These are phyloP conservation scores for Monosporascus sp. DNA, from an alignment of 2,329 filamentous ascomycete species.

Conservation along the genomic window DNA sequence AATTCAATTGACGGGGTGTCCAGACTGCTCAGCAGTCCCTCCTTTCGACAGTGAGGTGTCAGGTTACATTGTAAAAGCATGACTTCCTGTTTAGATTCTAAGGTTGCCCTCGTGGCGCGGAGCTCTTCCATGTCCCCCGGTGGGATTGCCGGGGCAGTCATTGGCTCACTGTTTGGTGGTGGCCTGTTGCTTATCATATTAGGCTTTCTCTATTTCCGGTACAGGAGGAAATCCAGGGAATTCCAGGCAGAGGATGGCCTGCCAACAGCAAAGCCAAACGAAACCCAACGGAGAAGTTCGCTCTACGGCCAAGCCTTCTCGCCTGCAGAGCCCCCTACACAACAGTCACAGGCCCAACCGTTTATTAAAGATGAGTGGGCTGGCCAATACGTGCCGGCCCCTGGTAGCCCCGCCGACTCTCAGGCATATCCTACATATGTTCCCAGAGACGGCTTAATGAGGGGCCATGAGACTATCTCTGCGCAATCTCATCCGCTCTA, in stretches of 20 bases:
- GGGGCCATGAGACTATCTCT: slow-evolving; percentile 12
- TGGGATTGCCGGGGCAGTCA: slow-evolving; percentile 26
- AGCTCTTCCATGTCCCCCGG: slow-evolving; percentile 20
- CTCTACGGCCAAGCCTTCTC: slow-evolving; percentile 13
- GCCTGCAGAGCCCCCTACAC: slow-evolving; percentile 6
- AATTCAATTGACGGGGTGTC: no score
- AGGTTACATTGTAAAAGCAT: slow-evolving; percentile 5
- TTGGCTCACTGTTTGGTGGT: slow-evolving; percentile 26
- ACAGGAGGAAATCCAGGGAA: slow-evolving; percentile 19
- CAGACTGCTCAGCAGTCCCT: no score
- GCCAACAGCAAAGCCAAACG: slow-evolving; percentile 11
- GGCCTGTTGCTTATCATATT: slow-evolving; percentile 23
- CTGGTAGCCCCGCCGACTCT: slow-evolving; percentile 7
- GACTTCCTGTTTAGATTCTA: slow-evolving; percentile 12
- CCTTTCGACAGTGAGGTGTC: no score
- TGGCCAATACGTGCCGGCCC: slow-evolving; percentile 9
- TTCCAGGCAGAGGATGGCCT: slow-evolving; percentile 16
- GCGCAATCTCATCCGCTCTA: slow-evolving; percentile 9
- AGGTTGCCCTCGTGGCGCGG: slow-evolving; percentile 17
- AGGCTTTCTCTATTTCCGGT: slow-evolving; percentile 28
- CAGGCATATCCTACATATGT: slow-evolving; percentile 12
- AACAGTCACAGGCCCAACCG: slow-evolving; percentile 5
- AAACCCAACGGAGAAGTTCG: slow-evolving; percentile 8
- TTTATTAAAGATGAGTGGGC: slow-evolving; percentile 14
- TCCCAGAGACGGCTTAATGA: slow-evolving; percentile 15